Percentiles rank a stretch among this genome's conserved stretches.
Conservation (phyloP, 208 protist species). For the Trichomonas vaginalis region DNA sequence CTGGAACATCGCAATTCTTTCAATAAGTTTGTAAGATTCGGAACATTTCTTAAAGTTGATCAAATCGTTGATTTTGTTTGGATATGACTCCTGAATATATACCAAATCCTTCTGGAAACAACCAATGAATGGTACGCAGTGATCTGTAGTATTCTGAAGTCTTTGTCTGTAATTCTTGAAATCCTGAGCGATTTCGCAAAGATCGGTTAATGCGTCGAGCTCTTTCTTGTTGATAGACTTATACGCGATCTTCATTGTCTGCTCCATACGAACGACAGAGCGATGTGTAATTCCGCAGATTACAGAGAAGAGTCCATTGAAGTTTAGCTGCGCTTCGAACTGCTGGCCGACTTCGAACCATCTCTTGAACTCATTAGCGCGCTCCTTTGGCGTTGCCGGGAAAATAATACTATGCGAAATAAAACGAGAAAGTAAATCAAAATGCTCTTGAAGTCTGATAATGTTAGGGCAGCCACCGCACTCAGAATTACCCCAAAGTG, state of each 20-base stretch:
- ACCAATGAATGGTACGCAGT: not conserved
- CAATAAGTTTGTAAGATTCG: not conserved
- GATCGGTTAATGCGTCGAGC: not conserved
- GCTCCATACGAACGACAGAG: not conserved
- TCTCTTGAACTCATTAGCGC: not conserved
- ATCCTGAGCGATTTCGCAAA: not conserved
- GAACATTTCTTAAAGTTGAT: not conserved
- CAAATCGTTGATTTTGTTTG: not conserved
- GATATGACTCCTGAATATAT: not conserved
- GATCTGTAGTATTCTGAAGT: not conserved
- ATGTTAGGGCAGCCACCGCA: not conserved
- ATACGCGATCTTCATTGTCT: not conserved
- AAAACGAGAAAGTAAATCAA: not conserved
- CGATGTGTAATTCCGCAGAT: not conserved
- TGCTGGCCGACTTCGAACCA: not conserved
- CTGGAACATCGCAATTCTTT: not conserved
- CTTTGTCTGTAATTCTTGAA: not conserved
- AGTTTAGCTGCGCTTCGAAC: not conserved
- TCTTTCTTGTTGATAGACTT: not conserved
- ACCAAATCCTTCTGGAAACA: slow-evolving; percentile 4
- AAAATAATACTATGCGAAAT: not conserved
- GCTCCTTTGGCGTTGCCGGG: not conserved
- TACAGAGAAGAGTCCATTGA: not conserved
- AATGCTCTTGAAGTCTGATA: not conserved
- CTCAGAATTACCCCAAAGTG: not conserved